These are phyloP conservation scores for Alternaria gansuensis DNA, from an alignment of 2,329 filamentous ascomycete species.

Conservation along the genomic window DNA sequence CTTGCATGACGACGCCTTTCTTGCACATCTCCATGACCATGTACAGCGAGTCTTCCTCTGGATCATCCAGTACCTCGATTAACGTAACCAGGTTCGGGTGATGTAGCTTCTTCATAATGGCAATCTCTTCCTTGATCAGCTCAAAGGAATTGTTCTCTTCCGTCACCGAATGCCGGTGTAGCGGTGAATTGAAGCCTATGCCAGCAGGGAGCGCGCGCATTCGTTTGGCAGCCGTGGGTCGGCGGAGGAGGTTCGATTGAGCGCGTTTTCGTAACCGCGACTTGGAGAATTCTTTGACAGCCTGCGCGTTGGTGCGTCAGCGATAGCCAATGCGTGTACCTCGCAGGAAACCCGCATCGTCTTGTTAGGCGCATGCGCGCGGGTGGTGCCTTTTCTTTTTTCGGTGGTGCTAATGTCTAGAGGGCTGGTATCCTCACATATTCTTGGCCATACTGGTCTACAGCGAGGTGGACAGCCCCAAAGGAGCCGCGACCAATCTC, in stretches of 20 bases:
- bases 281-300: conserved; percentile 98
- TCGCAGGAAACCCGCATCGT: conserved; percentile 39
- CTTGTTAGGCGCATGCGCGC: conserved; percentile 15
- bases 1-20: conserved; percentile 96
- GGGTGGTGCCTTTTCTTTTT: conserved; percentile 3
- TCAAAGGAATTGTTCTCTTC: conserved; percentile 77
- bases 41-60: conserved; percentile 93
- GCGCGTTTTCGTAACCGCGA: conserved; percentile 86
- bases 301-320: conserved; percentile 63
- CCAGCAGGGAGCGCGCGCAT: conserved; percentile 63
- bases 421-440: conserved; percentile 71
- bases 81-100: conserved; percentile 93
- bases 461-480: conserved; percentile 88
- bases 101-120: conserved; percentile 98
- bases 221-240: conserved; percentile 63
- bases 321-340: conserved; percentile 28
- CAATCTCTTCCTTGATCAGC: conserved; percentile 93
- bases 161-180: conserved; percentile 67
- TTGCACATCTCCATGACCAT: conserved; percentile 99
- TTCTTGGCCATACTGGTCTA: conserved; percentile 90
- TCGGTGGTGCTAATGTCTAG: conserved; percentile 15
- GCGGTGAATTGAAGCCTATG: conserved; percentile 68
- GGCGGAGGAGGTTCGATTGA: conserved; percentile 84
- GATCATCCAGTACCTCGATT: conserved; percentile 94
- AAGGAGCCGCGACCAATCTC: conserved; percentile 98